These are phyloP conservation scores for Sporothrix globosa DNA, from an alignment of 2,329 filamentous ascomycete genomes.

Conservation along the genomic window DNA sequence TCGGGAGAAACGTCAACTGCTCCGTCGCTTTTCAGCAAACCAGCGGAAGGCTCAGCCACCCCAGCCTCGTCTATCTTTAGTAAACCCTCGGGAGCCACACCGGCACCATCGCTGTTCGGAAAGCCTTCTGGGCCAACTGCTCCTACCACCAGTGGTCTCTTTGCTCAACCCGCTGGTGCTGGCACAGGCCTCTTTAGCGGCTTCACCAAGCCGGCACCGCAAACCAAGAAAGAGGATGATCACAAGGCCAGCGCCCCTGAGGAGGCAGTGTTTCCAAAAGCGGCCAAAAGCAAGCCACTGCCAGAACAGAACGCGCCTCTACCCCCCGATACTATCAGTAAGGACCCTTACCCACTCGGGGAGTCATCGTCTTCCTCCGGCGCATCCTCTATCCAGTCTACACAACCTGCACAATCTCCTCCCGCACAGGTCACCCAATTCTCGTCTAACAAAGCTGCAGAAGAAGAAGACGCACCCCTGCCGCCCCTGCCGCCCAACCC, in stretches of 20 bases:
- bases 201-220: slow-evolving; percentile 2
- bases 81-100: background rate
- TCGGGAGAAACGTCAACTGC: background rate
- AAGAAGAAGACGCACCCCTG: slow-evolving; percentile 39
- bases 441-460: slow-evolving; percentile 37
- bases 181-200: slow-evolving; percentile 32
- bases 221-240: slow-evolving; percentile 30
- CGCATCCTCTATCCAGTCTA: slow-evolving; percentile 45
- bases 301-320: slow-evolving; percentile 45
- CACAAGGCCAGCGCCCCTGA: slow-evolving; percentile 45
- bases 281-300: slow-evolving; percentile 43
- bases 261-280: slow-evolving; percentile 43
- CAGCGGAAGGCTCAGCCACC: background rate
- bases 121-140: slow-evolving; percentile 35
- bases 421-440: background rate
- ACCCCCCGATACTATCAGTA: slow-evolving; percentile 61
- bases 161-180: slow-evolving; percentile 34
- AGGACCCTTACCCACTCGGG: slow-evolving; percentile 53
- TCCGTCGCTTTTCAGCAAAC: slow-evolving; percentile 26
- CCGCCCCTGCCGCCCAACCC: slow-evolving; percentile 37
- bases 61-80: slow-evolving; percentile 19
- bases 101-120: slow-evolving; percentile 28
- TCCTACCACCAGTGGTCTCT: slow-evolving; percentile 17
- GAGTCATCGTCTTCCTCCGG: slow-evolving; percentile 59
- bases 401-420: slow-evolving; percentile 22